phyloP scores from a whole-genome alignment of 306 rosid species.

The Cucurbita ficifolia region DNA sequence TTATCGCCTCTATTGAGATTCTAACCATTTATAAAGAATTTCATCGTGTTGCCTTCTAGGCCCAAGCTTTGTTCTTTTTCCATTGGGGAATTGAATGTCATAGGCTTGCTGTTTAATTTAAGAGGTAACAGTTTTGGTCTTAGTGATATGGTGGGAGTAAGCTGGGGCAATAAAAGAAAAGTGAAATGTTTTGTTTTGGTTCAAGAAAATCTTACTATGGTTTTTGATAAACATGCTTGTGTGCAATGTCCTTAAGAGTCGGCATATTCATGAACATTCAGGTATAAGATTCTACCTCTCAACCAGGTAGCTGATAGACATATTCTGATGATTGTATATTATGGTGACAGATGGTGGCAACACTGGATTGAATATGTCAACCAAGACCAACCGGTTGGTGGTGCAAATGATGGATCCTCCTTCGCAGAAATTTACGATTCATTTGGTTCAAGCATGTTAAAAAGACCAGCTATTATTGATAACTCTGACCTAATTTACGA shows the following conservation, averaged over 20 bases:
- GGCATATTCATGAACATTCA: neutral
- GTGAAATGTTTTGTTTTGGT: neutral
- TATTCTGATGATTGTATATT: conserved; percentile 7
- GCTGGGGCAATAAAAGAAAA: neutral
- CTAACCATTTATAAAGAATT: neutral
- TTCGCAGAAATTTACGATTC: conserved; percentile 48
- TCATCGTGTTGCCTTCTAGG: neutral
- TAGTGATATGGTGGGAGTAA: neutral
- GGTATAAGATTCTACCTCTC: neutral
- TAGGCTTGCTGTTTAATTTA: neutral
- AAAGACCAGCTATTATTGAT: conserved; percentile 72
- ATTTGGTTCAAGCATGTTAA: conserved; percentile 39
- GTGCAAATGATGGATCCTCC: conserved; percentile 50
- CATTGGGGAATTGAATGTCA: neutral
- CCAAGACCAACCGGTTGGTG: conserved; percentile 64
- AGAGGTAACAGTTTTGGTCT: neutral
- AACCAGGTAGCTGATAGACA: neutral
- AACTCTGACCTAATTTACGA: conserved; percentile 75
- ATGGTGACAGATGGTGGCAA: conserved; percentile 85
- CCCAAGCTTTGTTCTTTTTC: neutral
- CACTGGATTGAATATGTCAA: conserved; percentile 93
- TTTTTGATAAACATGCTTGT: neutral
- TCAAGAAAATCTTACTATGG: neutral
- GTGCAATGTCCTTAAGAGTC: neutral
- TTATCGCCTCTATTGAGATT: neutral